Evolutionary conservation across 768 basidiomycete species (phyloP).

Genomic region (Rhizopogon salebrosus): DNA sequence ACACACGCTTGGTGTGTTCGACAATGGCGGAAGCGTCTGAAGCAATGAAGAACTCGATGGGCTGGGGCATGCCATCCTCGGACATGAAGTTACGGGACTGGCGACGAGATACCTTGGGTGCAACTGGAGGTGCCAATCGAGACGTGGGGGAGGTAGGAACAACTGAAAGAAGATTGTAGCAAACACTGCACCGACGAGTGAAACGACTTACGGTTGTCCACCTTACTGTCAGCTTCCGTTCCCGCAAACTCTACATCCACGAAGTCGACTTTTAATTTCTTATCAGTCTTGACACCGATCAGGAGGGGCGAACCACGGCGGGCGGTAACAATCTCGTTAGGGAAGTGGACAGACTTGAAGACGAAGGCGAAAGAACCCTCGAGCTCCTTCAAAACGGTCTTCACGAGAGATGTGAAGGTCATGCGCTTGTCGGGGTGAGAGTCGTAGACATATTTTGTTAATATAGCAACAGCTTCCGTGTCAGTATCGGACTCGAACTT

Average conservation of each 20-base stretch:
- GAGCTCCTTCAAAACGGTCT: conserved; percentile 93
- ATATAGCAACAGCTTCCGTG: conserved; percentile 95
- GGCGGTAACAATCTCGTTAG: conserved; percentile 92
- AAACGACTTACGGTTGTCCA: conserved; percentile 35
- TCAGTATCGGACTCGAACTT: conserved; percentile 94
- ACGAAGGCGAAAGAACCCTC: conserved; percentile 99
- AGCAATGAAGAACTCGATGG: conserved; percentile 99
- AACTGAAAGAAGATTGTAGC: conserved; percentile 21
- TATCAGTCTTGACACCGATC: conserved; percentile 98
- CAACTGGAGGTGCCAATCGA: conserved; percentile 63
- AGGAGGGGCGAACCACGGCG: conserved; percentile 95
- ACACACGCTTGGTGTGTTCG: conserved; percentile 97
- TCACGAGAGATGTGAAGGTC: conserved; percentile 88
- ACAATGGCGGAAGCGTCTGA: conserved; percentile 95
- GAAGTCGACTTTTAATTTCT: conserved; percentile 99
- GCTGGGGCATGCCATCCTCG: conserved; percentile 96
- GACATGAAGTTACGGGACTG: conserved; percentile 98
- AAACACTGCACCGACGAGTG: background rate
- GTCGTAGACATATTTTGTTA: conserved; percentile 95
- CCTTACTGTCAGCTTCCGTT: conserved; percentile 52
- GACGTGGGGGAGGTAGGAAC: conserved; percentile 49
- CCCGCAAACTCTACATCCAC: conserved; percentile 95
- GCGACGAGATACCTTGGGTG: conserved; percentile 80
- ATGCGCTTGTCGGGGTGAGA: conserved; percentile 81
- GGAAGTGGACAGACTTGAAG: conserved; percentile 95